Percentiles rank a stretch among this genome's conserved stretches.
Conservation (phyloP, 306 rosid genomes). For the Casuarina glauca region DNA sequence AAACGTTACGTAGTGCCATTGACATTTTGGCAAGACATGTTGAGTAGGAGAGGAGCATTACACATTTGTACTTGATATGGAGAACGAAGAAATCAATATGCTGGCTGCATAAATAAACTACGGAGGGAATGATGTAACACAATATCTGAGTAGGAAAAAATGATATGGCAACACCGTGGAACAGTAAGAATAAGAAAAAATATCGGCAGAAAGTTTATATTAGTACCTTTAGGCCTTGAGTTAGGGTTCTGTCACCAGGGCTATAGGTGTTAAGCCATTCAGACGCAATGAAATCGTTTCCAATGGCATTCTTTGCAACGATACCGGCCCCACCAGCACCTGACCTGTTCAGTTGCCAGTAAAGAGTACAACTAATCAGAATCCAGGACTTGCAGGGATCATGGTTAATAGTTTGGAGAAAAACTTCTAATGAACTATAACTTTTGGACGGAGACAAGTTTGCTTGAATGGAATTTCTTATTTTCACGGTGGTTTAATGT, state of each 20-base stretch:
- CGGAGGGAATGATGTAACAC: background rate
- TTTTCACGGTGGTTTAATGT: background rate
- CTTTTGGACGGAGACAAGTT: background rate
- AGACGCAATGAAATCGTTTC: conserved; percentile 74
- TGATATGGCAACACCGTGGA: no score
- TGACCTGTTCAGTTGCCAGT: conserved; percentile 39
- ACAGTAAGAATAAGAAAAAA: background rate
- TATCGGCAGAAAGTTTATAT: background rate
- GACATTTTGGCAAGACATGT: background rate
- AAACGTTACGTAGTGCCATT: background rate
- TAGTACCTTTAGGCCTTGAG: conserved; percentile 86
- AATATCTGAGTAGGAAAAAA: background rate
- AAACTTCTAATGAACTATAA: background rate
- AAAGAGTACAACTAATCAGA: background rate
- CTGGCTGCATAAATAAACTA: background rate
- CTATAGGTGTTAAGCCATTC: conserved; percentile 87
- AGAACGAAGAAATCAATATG: background rate
- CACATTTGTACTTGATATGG: background rate
- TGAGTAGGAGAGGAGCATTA: background rate
- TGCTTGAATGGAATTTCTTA: background rate
- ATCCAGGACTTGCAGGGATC: background rate
- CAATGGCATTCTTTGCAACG: conserved; percentile 84
- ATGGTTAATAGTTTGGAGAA: background rate
- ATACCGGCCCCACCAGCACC: conserved; percentile 62
- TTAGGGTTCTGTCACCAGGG: conserved; percentile 87